Evolutionary conservation across 768 basidiomycete species (phyloP), one percentile per base, ranked within the genome.

Genomic region (Collybia sordida): DNA sequence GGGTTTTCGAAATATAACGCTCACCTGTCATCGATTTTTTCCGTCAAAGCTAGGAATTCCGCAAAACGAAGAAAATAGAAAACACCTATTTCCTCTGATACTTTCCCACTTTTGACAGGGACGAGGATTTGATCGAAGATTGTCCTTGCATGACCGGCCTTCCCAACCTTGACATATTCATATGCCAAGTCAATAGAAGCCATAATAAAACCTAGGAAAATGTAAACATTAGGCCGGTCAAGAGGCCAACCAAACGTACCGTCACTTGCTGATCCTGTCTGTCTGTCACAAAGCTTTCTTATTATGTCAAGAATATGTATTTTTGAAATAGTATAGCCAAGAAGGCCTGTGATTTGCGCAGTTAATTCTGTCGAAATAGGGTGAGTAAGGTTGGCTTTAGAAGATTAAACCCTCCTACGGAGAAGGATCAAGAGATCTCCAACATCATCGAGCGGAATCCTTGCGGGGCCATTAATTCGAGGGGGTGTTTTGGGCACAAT

Each of bases 81-180:
- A 1, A 82, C 66, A 24, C 73, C 70, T 0, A 80, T 71, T 8
- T 83, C 82, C 3, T 77, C 73, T 0, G 85, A 79, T 0, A 78
- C 68, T 1, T 70, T 60, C 0, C 66, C 69, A n/a, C 61, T 68
- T 42, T 75, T 72, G 8, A 84, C 68, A 3, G 72, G 55, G 24
- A 67, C 72, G 12, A 83, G 66, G 0, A 78, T 77, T 27, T 80
- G 81, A n/a, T 66, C 75, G 59, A 91, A 89, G 17, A 96, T 77
- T 2, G 69, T 60, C 0, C 70, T 73, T 0, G 93, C 93, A 31
- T 86, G 80, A 45, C 80, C 80, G 2, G 71, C 66, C 63, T 88
- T 90, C 3, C 95, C 94, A 1, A 98, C 75, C 28, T 77, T 80
- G 39, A 84, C 70, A 58, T 94, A 93, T 62, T 94, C 91, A 48